phyloP scores from a whole-genome alignment of 1,139 yeast species.

The Kodamaea ohmeri region DNA sequence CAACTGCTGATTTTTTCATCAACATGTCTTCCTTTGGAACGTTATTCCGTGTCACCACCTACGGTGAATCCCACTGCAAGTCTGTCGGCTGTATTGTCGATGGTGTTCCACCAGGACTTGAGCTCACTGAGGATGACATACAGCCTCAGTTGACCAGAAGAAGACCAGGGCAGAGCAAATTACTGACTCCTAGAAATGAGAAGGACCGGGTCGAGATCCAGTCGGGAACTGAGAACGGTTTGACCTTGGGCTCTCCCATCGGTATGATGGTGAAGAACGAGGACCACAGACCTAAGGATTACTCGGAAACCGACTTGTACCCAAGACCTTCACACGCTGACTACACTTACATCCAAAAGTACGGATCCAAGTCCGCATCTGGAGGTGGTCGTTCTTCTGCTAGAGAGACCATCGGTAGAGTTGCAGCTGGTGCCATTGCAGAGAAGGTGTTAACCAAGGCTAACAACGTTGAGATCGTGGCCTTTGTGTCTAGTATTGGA shows the following conservation, averaged over 20 bases:
- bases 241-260: conserved; percentile 91
- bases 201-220: conserved; percentile 91
- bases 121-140: conserved; percentile 77
- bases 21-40: conserved; percentile 46
- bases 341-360: conserved; percentile 85
- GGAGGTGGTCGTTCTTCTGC: conserved; percentile 99
- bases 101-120: conserved; percentile 95
- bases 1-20: conserved; percentile 4
- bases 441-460: conserved; percentile 80
- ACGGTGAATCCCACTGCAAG: conserved; percentile 96
- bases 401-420: conserved; percentile 96
- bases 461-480: conserved; percentile 88
- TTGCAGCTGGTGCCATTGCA: conserved; percentile 98
- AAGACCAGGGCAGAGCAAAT: conserved; percentile 94
- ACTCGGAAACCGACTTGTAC: conserved; percentile 88
- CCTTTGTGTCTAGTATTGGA: conserved; percentile 93
- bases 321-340: conserved; percentile 99
- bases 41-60: conserved; percentile 73
- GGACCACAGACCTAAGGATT: conserved; percentile 96
- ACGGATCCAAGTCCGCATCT: conserved; percentile 87
- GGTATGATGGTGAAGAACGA: conserved; percentile 90
- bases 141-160: conserved; percentile 96
- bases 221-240: conserved; percentile 90
- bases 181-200: conserved; percentile 94
- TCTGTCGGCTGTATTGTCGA: conserved; percentile 99